These are phyloP conservation scores for Rhodotorula graminis DNA, from an alignment of 768 basidiomycete genomes.

Conservation along the genomic window DNA sequence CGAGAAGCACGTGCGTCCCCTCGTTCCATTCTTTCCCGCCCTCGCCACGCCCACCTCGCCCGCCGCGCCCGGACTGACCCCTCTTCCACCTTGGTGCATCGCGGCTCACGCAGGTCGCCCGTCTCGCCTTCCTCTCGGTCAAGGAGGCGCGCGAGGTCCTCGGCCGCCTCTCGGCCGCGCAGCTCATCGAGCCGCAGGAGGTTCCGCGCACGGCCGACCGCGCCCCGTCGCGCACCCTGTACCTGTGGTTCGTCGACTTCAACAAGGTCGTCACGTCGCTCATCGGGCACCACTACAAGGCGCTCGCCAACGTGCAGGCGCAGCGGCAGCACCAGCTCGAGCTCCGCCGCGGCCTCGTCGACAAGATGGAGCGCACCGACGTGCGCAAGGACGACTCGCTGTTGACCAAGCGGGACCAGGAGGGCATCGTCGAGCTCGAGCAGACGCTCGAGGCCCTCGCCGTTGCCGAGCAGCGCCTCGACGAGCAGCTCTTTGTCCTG, in stretches of 20 bases:
- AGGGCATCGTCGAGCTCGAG: conserved; percentile 69
- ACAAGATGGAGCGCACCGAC: conserved; percentile 74
- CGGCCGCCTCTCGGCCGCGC: conserved; percentile 70
- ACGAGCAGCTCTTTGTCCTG: conserved; percentile 82
- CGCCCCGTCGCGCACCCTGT: conserved; percentile 80
- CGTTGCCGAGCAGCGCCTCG: conserved; percentile 76
- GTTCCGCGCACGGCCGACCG: conserved; percentile 86
- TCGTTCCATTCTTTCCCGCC: not conserved
- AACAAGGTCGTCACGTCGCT: conserved; percentile 73
- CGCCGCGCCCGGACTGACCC: too few species aligned
- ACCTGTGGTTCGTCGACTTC: conserved; percentile 90
- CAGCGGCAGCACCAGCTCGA: conserved; percentile 70
- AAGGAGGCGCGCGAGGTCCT: conserved; percentile 79
- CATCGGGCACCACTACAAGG: conserved; percentile 77
- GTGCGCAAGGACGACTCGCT: conserved; percentile 65
- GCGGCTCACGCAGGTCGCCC: conserved; percentile 68
- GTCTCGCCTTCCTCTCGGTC: conserved; percentile 83
- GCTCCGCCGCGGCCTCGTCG: conserved; percentile 62
- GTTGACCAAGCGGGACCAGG: conserved; percentile 69
- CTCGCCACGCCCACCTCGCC: too few species aligned
- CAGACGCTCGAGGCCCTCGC: conserved; percentile 66
- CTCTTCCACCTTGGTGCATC: not conserved
- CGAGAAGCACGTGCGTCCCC: conserved; percentile 72
- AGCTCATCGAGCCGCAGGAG: conserved; percentile 83
- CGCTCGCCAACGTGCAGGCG: conserved; percentile 74